phyloP scores from a whole-genome alignment of 2,329 filamentous ascomycete species.

The Fusarium penzigii region DNA sequence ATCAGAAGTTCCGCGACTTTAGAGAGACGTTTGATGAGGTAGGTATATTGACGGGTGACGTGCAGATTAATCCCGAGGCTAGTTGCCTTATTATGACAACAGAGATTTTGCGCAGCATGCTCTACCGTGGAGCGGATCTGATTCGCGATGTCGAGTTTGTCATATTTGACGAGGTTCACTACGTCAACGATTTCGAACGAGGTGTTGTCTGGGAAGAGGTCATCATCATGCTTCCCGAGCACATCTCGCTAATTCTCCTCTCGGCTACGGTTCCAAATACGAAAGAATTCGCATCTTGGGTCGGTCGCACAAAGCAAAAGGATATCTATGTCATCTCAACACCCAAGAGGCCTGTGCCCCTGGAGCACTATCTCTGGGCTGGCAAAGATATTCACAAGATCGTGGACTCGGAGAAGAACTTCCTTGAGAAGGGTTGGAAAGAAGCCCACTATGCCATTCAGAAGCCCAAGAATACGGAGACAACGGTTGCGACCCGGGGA shows the following conservation, averaged over 20 bases:
- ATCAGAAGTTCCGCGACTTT: slow-evolving; percentile 98
- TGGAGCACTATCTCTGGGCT: slow-evolving; percentile 97
- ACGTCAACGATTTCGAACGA: slow-evolving; percentile 93
- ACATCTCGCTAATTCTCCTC: slow-evolving; percentile 91
- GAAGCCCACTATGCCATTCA: slow-evolving; percentile 82
- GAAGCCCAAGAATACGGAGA: slow-evolving; percentile 58
- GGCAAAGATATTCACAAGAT: slow-evolving; percentile 93
- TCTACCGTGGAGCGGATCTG: slow-evolving; percentile 92
- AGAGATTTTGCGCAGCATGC: slow-evolving; percentile 96
- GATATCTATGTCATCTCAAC: slow-evolving; percentile 99
- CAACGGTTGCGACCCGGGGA: slow-evolving; percentile 38
- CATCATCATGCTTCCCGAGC: slow-evolving; percentile 98
- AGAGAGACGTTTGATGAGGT: slow-evolving; percentile 89
- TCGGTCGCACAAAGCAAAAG: slow-evolving; percentile 96
- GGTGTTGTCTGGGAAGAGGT: slow-evolving; percentile 99
- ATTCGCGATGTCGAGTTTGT: slow-evolving; percentile 98
- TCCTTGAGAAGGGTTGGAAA: slow-evolving; percentile 92
- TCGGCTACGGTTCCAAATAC: slow-evolving; percentile 98
- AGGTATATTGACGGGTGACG: slow-evolving; percentile 93
- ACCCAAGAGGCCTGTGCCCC: slow-evolving; percentile 87
- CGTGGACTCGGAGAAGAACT: slow-evolving; percentile 88
- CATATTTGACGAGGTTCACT: slow-evolving; percentile 98
- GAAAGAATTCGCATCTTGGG: slow-evolving; percentile 97
- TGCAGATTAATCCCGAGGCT: slow-evolving; percentile 95
- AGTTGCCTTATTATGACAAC: slow-evolving; percentile 99